Percentiles rank a stretch among this genome's conserved stretches.
phyloP scores from a whole-genome alignment of 2,329 filamentous ascomycete species.

The Arthrobotrys pseudoclavata region DNA sequence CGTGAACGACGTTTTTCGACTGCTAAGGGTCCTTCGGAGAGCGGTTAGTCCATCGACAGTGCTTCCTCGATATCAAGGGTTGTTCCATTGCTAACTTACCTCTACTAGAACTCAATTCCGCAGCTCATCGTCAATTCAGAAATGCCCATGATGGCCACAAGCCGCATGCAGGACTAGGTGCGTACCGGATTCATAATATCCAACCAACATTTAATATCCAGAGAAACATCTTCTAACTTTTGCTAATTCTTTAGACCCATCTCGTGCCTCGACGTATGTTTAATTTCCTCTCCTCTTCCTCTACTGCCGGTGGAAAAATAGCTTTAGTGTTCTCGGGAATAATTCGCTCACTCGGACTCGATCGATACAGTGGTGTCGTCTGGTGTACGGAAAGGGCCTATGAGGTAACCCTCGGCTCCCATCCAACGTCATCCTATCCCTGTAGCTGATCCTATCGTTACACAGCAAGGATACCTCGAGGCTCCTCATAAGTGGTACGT shows the following conservation, averaged over 20 bases:
- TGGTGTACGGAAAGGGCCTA: constrained; percentile 90
- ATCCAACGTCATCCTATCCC: neutral
- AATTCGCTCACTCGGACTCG: constrained; percentile 22
- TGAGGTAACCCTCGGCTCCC: constrained; percentile 65
- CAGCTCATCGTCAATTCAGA: constrained; percentile 89
- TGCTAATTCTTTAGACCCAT: constrained; percentile 35
- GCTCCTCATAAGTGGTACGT: constrained; percentile 86
- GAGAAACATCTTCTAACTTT: neutral
- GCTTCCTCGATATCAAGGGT: neutral
- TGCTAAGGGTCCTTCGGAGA: constrained; percentile 55
- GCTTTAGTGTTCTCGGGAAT: neutral
- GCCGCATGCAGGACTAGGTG: constrained; percentile 90
- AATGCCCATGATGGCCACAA: constrained; percentile 90
- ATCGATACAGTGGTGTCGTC: constrained; percentile 85
- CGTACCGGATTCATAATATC: constrained; percentile 68
- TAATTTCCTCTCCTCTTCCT: neutral
- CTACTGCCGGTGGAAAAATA: neutral
- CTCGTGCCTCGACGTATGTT: constrained; percentile 59
- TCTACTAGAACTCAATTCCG: constrained; percentile 80
- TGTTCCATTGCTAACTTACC: constrained; percentile 6
- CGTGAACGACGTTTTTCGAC: constrained; percentile 57
- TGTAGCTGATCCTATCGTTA: constrained; percentile 18
- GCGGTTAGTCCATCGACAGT: constrained; percentile 35
- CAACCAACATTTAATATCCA: neutral
- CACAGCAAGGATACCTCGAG: constrained; percentile 84